Evolutionary conservation across 225 moss, liverwort and hornwort genomes (phyloP).

Genomic region (Sphagnum contortum): DNA sequence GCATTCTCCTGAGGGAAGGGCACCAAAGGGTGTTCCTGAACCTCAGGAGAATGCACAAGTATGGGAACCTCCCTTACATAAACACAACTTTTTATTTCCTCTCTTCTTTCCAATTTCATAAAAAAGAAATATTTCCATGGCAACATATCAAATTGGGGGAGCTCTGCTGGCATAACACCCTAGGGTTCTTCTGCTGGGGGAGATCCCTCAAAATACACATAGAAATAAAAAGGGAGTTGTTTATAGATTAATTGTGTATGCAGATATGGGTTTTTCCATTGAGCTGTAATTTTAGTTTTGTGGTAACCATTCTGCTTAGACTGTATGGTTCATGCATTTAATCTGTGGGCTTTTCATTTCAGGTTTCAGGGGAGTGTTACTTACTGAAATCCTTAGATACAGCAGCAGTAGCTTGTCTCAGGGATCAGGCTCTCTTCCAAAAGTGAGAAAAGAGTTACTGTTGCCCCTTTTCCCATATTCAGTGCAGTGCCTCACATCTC

Average conservation of each 20-base stretch:
- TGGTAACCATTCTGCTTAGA: background rate
- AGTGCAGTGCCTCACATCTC: slow-evolving; percentile 33
- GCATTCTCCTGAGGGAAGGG: no score
- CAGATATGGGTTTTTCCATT: background rate
- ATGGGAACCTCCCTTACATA: no score
- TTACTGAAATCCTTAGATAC: slow-evolving; percentile 7
- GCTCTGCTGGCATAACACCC: no score
- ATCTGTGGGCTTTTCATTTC: slow-evolving; percentile 1
- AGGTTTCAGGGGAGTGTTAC: slow-evolving; percentile 10
- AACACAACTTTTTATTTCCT: no score
- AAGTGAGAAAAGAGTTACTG: slow-evolving; percentile 13
- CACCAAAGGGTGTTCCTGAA: no score
- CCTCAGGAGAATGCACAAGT: no score
- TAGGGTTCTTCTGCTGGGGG: background rate
- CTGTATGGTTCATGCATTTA: background rate
- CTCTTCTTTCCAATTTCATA: no score
- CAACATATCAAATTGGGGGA: no score
- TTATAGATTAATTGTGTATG: background rate
- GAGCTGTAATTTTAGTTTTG: no score
- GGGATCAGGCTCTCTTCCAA: slow-evolving; percentile 9
- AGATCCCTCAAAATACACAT: background rate
- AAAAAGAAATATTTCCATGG: no score
- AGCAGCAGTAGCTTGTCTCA: slow-evolving; percentile 5
- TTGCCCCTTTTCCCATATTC: slow-evolving; percentile 26
- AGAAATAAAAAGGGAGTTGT: background rate